phyloP scores from a whole-genome alignment of 805 yeast genomes.

The Sungouiozyma intestinalis region DNA sequence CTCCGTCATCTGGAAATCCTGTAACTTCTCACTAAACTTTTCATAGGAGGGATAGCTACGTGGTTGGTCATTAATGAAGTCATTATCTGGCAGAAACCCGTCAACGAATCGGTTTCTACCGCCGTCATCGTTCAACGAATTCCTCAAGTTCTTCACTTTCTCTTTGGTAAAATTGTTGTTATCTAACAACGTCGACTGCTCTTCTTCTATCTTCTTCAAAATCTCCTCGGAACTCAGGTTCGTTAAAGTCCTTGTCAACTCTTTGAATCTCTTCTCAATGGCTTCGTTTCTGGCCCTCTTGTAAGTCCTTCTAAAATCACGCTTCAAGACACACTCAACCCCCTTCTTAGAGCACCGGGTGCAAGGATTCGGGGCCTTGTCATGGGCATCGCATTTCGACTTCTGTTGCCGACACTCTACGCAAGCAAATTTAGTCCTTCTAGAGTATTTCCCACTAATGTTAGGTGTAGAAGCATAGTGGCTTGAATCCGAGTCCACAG shows the following conservation, averaged over 20 bases:
- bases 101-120: too few relatives aligned
- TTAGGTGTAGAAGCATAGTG: background rate
- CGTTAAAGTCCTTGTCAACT: constrained; percentile 46
- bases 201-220: constrained; percentile 19
- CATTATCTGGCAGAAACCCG: background rate
- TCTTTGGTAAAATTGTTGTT: constrained; percentile 25
- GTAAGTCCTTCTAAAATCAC: constrained; percentile 80
- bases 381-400: constrained; percentile 79
- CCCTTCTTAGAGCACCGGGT: constrained; percentile 67
- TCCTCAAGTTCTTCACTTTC: constrained; percentile 14
- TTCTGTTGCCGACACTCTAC: constrained; percentile 95
- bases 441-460: background rate
- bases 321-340: constrained; percentile 59
- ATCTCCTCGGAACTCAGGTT: constrained; percentile 24
- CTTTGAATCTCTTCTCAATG: constrained; percentile 69
- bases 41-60: too few relatives aligned
- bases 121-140: background rate
- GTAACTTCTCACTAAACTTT: background rate
- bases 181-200: constrained; percentile 19
- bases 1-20: constrained; percentile 17
- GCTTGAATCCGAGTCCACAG: background rate
- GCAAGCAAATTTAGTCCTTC: constrained; percentile 60
- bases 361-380: constrained; percentile 67
- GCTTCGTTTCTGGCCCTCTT: constrained; percentile 79
- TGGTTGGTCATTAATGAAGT: background rate